These are phyloP conservation scores for Rhizopus delemar DNA, from an alignment of 371 early-diverging fungal genomes.

Conservation along the genomic window DNA sequence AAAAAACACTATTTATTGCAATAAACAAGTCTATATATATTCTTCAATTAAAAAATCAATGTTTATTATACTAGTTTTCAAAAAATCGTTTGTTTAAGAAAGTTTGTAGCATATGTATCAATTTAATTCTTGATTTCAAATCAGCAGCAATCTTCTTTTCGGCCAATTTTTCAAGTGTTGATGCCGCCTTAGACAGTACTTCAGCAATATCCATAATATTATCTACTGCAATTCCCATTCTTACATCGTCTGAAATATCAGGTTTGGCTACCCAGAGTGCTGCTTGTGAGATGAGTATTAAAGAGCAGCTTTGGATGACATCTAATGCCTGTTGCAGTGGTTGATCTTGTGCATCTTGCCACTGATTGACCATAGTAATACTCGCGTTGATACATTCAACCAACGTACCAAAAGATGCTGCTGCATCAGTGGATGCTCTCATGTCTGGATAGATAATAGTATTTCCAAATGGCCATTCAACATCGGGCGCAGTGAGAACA, in stretches of 20 bases:
- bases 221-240: conserved; percentile 33
- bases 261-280: conserved; percentile 43
- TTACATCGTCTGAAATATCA: conserved; percentile 19
- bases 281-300: conserved; percentile 33
- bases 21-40: background rate
- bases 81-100: conserved; percentile 18
- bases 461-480: conserved; percentile 42
- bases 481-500: conserved; percentile 18
- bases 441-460: conserved; percentile 34
- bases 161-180: conserved; percentile 17
- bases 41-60: conserved; percentile 3
- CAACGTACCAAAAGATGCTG: conserved; percentile 37
- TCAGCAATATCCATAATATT: conserved; percentile 31
- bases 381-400: conserved; percentile 36
- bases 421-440: conserved; percentile 12
- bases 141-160: conserved; percentile 5
- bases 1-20: background rate
- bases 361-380: conserved; percentile 23
- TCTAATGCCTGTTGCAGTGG: conserved; percentile 13
- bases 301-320: conserved; percentile 30
- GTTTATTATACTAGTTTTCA: conserved; percentile 2
- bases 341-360: conserved; percentile 11
- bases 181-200: conserved; percentile 16
- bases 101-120: conserved; percentile 13
- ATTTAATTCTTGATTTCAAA: conserved; percentile 6